Evolutionary conservation across 495 filamentous ascomycete species (phyloP), one percentile per base, ranked within the genome.

Genomic region (Recurvomyces mirabilis): DNA sequence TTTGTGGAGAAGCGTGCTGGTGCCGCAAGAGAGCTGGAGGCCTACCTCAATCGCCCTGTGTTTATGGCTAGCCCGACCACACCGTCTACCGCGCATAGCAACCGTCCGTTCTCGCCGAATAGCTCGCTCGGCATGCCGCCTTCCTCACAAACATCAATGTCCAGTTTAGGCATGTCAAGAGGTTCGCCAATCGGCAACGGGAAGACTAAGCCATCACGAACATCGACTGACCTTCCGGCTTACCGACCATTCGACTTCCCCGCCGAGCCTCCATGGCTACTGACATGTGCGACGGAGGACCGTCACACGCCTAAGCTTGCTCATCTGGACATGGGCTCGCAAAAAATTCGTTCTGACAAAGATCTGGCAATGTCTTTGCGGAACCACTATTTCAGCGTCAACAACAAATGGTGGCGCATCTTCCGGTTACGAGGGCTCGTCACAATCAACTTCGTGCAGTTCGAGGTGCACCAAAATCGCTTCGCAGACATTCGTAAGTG

Each of bases 401-500:
- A 64, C 43, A 47, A 51, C 38, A 38, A 34, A 19, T 59, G 53
- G 54, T 51, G 44, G 7, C 47, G 40, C 10, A 38, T 41, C 12
- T 40, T 65, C 6, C 46, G 47, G 14, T 37, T 65, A 25, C 51
- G 60, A 15, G 56, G 56, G 2, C 31, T 66, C 15, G 55, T 42
- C 2, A 55, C 59, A 1, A 66, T 66, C 22, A 41, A 64, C 13
- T 65, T 65, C 23, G 59, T 64, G 1, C 40, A 64, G 48, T 65
- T 66, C 41, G 60, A 66, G 41, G 42, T 63, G 5, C 60, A 63
- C 32, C 59, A 54, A 19, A 64, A 60, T 43, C 56, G 58, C 10
- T 58, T 67, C 29, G 58, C 58, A 4, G 64, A 65, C 25, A 63
- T 67, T 14, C 49, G 56, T 2, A 52, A 46, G 6, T 46, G 31